Percentiles rank a stretch among this genome's conserved stretches.
phyloP scores from a whole-genome alignment of 345 rosid species.

The Cardamine occulta region DNA sequence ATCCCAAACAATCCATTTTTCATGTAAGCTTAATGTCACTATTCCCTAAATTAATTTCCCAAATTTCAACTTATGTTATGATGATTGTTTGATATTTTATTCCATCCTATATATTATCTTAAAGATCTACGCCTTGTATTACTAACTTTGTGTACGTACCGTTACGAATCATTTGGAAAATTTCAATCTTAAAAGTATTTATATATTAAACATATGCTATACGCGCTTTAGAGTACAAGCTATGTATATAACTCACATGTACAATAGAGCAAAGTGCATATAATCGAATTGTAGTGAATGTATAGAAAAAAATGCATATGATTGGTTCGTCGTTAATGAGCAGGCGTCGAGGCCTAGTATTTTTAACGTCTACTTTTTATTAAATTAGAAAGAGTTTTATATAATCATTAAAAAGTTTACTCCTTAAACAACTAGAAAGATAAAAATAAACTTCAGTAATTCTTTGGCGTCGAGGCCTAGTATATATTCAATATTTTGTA shows the following conservation, averaged over 20 bases:
- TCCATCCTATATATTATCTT: slow-evolving; percentile 5
- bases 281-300: background rate
- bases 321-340: background rate
- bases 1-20: slow-evolving; percentile 42
- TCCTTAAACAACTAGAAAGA: too few relatives aligned
- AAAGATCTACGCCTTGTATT: slow-evolving; percentile 1
- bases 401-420: too few relatives aligned
- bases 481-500: too few relatives aligned
- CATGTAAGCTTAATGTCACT: slow-evolving; percentile 40
- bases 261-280: background rate
- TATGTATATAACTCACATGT: background rate
- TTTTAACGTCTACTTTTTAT: too few relatives aligned
- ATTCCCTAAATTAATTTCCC: slow-evolving; percentile 38
- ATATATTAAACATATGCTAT: background rate
- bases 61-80: slow-evolving; percentile 18
- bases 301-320: background rate
- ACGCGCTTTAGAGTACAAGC: background rate
- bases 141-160: background rate
- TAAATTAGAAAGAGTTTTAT: too few relatives aligned
- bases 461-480: too few relatives aligned
- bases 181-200: background rate
- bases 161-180: background rate
- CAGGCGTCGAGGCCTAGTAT: too few relatives aligned
- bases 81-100: slow-evolving; percentile 33
- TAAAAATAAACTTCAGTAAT: too few relatives aligned